Evolutionary conservation across 495 filamentous ascomycete genomes (phyloP), one percentile per base, ranked within the genome.

Genomic region (Massariosphaeria phaeospora): DNA sequence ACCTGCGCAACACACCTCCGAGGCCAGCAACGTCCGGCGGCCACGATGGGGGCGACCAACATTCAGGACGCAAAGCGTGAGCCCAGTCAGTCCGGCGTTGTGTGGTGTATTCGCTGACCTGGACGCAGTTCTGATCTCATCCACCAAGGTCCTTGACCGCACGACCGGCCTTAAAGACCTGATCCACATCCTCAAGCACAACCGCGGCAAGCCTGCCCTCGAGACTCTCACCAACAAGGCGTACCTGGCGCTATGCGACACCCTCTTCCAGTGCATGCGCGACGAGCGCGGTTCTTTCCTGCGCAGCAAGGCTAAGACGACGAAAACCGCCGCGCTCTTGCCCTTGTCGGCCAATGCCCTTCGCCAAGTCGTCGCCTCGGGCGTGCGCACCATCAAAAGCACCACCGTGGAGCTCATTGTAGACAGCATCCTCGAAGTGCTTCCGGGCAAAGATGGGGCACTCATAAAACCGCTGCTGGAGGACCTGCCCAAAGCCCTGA

Each of bases 201-300:
- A 82, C 62, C 76, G 75, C 46, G 75, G 70, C 34, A 77, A 69
- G 57, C 66, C 76, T 20, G 79, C 77, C 54, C 65, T 85, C 30
- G 70, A 73, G 39, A 59, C 66, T 13, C 70, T 89, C 46, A 81
- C 78, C 42, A 89, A 95, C 65, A 86, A 85, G 59, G 79, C 77
- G 15, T 95, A 85, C 62, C 86, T 94, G 62, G 78, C 77, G 41
- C 82, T 96, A 24, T 89, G 84, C 56, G 89, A 96, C 63, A 79
- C 80, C 0, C 70, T 98, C 13, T 96, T 96, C 63, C 73, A 76
- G 31, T 82, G 80, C 56, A 71, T 81, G 7, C 73, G 83, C 17
- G 63, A 72, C 10, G 89, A 96, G 52, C 85, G 83, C 63, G 73
- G 83, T 23, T 55, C 71, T 20, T 87, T 82, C 61, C 76, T 81